phyloP scores from a whole-genome alignment of 257 asterid genomes.

The Scutellaria galericulata region DNA sequence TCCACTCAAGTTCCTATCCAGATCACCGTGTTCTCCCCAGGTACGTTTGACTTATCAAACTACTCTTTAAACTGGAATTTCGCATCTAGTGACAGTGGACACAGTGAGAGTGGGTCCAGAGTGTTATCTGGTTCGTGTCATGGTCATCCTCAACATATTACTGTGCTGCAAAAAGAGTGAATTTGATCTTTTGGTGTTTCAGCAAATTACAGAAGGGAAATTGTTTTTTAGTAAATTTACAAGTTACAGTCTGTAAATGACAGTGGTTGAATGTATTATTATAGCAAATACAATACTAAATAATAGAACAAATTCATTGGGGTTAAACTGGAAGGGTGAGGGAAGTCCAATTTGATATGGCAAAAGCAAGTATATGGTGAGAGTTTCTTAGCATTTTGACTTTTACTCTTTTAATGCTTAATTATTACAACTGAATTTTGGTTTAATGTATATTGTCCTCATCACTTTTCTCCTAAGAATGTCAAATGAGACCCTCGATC shows the following conservation, averaged over 20 bases:
- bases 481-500: too few species aligned
- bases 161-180: conserved; percentile 76
- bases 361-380: background rate
- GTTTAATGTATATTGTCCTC: background rate
- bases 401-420: background rate
- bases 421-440: background rate
- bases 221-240: conserved; percentile 41
- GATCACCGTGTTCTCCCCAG: conserved; percentile 75
- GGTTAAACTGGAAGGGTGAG: conserved; percentile 17
- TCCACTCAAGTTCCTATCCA: conserved; percentile 66
- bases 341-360: background rate
- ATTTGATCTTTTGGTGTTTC: conserved; percentile 4
- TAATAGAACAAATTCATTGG: conserved; percentile 16
- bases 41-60: conserved; percentile 87
- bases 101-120: conserved; percentile 32
- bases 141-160: conserved; percentile 72
- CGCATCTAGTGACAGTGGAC: conserved; percentile 32
- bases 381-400: background rate
- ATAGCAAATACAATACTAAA: conserved; percentile 34
- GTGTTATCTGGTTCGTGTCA: conserved; percentile 63
- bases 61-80: conserved; percentile 78
- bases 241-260: conserved; percentile 41
- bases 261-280: conserved; percentile 36
- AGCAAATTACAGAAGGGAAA: conserved; percentile 1
- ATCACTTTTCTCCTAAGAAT: too few species aligned